A percentile compares a stretch with the other conserved stretches of the same genome.
Evolutionary conservation across 2,329 filamentous ascomycete genomes (phyloP).

Genomic region (Ophiostoma triangulosporum): DNA sequence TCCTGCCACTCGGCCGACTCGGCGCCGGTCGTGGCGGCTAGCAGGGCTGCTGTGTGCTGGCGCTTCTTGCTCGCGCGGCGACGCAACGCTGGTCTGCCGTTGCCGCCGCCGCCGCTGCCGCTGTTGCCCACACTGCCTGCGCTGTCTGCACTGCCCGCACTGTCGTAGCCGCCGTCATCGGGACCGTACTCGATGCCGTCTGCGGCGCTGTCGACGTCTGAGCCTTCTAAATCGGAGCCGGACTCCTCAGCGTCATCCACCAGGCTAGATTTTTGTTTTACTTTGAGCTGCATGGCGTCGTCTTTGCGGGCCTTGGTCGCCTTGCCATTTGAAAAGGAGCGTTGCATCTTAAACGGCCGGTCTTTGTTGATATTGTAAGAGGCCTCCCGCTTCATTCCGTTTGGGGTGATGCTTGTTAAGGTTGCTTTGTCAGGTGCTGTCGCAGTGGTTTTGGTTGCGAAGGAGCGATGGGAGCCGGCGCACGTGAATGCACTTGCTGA

Average conservation of each 20-base stretch:
- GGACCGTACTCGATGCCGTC: background rate
- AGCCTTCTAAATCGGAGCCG: slow-evolving; percentile 6
- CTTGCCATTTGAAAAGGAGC: background rate
- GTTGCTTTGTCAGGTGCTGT: no score
- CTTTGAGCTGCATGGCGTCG: slow-evolving; percentile 5
- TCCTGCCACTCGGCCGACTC: slow-evolving; percentile 58
- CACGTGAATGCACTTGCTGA: no score
- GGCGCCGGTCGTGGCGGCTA: slow-evolving; percentile 17
- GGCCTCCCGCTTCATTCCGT: slow-evolving; percentile 19
- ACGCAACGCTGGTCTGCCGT: slow-evolving; percentile 6
- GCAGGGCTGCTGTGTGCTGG: slow-evolving; percentile 1
- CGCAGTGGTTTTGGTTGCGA: no score
- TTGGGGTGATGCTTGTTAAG: background rate
- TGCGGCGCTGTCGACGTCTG: slow-evolving; percentile 5
- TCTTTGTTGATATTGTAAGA: slow-evolving; percentile 12
- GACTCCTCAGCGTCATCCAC: background rate
- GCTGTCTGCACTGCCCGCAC: no score
- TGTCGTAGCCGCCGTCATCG: background rate
- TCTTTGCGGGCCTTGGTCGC: background rate
- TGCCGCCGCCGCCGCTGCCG: background rate
- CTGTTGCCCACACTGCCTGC: no score
- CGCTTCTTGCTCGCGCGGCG: slow-evolving; percentile 1
- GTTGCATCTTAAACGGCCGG: slow-evolving; percentile 17
- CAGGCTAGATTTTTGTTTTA: no score
- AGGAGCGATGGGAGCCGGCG: no score